A percentile compares a stretch with the other conserved stretches of the same genome.
These are phyloP conservation scores for Ceratobasidium theobromae DNA, from an alignment of 1,284 basidiomycete species.

Conservation along the genomic window DNA sequence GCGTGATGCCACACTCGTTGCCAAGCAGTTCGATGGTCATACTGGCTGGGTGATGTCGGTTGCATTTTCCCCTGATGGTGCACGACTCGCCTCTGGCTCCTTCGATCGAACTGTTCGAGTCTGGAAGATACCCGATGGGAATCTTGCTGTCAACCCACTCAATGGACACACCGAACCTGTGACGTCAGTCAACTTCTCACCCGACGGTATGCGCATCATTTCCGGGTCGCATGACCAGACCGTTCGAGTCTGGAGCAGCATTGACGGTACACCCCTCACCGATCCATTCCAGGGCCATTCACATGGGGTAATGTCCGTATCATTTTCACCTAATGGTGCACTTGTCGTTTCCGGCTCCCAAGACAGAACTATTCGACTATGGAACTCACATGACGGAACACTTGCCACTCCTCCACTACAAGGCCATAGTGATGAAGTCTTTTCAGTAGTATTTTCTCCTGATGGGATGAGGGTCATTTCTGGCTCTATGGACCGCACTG, in stretches of 20 bases:
- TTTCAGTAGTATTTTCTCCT: neutral
- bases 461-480: neutral
- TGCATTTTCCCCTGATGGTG: too few species aligned
- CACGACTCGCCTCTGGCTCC: too few species aligned
- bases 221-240: neutral
- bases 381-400: neutral
- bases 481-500: neutral
- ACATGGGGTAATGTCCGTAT: neutral
- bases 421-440: neutral
- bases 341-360: neutral
- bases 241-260: neutral
- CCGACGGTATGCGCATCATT: neutral
- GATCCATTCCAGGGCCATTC: neutral
- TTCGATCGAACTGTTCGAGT: too few species aligned
- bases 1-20: too few species aligned
- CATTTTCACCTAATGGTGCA: neutral
- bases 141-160: too few species aligned
- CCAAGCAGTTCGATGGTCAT: too few species aligned
- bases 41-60: too few species aligned
- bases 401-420: neutral
- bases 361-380: neutral
- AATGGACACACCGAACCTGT: neutral
- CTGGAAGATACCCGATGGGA: too few species aligned
- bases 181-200: conserved; percentile 12
- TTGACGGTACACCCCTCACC: neutral